Evolutionary conservation across 140 eudicot species (phyloP).

Genomic region (Stevia rebaudiana): DNA sequence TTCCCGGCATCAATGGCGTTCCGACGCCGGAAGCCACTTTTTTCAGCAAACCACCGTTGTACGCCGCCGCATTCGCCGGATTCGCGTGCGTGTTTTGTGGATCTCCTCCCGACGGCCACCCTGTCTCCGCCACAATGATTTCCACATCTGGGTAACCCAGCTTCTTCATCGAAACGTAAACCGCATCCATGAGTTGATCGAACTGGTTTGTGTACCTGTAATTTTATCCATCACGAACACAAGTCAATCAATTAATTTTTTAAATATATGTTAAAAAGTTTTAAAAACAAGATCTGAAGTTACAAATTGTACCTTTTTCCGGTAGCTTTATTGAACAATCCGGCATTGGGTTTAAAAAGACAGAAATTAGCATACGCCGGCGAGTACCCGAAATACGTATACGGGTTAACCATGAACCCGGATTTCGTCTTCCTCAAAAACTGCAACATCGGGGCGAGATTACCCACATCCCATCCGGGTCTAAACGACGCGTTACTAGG

Average conservation of each 20-base stretch:
- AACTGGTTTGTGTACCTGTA: constrained; percentile 50
- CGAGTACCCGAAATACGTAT: constrained; percentile 73
- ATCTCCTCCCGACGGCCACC: constrained; percentile 84
- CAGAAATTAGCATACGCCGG: constrained; percentile 42
- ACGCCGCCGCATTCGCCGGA: constrained; percentile 56
- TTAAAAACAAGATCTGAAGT: too few species aligned
- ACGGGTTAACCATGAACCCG: constrained; percentile 89
- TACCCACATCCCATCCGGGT: constrained; percentile 88
- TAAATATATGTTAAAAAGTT: too few species aligned
- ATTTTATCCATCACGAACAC: neutral
- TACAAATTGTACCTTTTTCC: constrained; percentile 44
- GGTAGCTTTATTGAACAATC: constrained; percentile 45
- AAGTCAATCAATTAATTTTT: neutral
- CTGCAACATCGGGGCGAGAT: constrained; percentile 63
- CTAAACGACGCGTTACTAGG: constrained; percentile 79
- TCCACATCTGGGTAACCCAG: constrained; percentile 68
- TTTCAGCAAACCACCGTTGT: constrained; percentile 62
- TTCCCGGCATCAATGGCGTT: constrained; percentile 88
- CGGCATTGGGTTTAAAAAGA: constrained; percentile 44
- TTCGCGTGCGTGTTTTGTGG: constrained; percentile 45
- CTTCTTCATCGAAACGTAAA: constrained; percentile 58
- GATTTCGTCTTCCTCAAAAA: constrained; percentile 56
- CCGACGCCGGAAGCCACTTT: constrained; percentile 49
- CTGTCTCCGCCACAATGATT: constrained; percentile 83
- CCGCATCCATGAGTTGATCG: constrained; percentile 72